phyloP scores from a whole-genome alignment of 2,329 filamentous ascomycete species.

The Diaporthe humulicola region DNA sequence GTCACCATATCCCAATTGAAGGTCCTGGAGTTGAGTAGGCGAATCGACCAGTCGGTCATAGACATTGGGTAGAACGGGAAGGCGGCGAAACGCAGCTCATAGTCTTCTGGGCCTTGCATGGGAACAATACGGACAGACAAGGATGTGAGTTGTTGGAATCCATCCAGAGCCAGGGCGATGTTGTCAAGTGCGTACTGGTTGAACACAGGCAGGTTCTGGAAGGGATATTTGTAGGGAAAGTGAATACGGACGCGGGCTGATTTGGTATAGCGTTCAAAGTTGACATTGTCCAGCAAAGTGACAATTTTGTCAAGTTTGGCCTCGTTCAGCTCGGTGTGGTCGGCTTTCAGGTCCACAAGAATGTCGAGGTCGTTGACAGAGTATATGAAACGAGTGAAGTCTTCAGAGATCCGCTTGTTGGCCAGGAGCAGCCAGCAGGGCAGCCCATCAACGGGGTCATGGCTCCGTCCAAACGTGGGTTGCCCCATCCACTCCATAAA shows the following conservation, averaged over 20 bases:
- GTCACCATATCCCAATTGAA: conserved; percentile 24
- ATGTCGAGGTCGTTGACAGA: conserved; percentile 33
- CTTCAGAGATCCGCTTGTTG: conserved; percentile 38
- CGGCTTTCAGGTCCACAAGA: conserved; percentile 35
- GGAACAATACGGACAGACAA: conserved; percentile 34
- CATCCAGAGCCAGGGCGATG: conserved; percentile 29
- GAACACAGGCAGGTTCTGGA: conserved; percentile 33
- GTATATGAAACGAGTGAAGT: conserved; percentile 39
- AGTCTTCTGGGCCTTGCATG: conserved; percentile 32
- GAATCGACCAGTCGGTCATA: conserved; percentile 36
- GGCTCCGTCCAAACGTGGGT: not conserved
- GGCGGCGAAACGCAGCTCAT: conserved; percentile 35
- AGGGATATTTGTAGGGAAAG: conserved; percentile 37
- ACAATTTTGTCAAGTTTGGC: conserved; percentile 27
- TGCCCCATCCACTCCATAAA: not conserved
- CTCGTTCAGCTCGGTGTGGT: conserved; percentile 11
- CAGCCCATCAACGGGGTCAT: not conserved
- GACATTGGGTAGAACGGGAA: conserved; percentile 39
- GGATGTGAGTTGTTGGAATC: conserved; percentile 19
- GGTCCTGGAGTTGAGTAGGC: conserved; percentile 27
- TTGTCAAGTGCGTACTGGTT: conserved; percentile 34
- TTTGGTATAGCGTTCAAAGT: conserved; percentile 32
- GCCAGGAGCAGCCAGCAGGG: conserved; percentile 31
- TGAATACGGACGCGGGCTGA: conserved; percentile 37
- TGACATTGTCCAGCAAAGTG: conserved; percentile 23